Evolutionary conservation across 331 rosid genomes (phyloP), one percentile per base, ranked within the genome.

Genomic region (Quercus lobata): DNA sequence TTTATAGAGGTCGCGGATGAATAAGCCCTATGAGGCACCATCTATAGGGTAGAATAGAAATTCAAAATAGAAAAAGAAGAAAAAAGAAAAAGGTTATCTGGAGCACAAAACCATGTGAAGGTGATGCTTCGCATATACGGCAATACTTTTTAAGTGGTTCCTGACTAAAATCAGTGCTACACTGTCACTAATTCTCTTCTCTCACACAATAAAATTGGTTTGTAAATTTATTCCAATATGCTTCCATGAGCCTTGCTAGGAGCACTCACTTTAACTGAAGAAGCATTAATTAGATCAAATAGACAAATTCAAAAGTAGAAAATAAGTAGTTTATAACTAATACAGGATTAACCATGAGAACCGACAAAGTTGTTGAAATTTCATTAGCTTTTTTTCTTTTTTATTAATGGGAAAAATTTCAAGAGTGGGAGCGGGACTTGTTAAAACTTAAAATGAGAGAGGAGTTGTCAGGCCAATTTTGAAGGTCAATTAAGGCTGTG

Each of bases 61-160:
- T 60, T 70, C 44, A 62, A 57, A 7, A 54, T 1, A 69, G 76
- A 74, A 71, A 68, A 62, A 30, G 71, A 9, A 10, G 30, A 9
- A 52, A 75, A 75, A 46, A 41, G 71, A 29, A 74, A 70, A 83
- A 78, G 76, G 74, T 55, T 46, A 30, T 30, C 27, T 18, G 57
- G 25, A 57, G 86, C 76, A 83, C 88, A 87, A 65, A 52, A 54
- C 87, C 93, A 92, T 78, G 90, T 90, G 93, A 88, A 57, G 15
- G 15, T 79, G 73, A 57, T 78, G 69, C 88, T 86, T 79, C 66
- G 82, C 35, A 65, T 66, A 34, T 35, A 35, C 44, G 73, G 73
- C 25, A 6, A 74, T 65, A 35, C 57, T 74, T 84, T 81, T 76
- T 71, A 84, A 80, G 86, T 72, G 85, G 30, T 69, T 17, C 29